These are phyloP conservation scores for Phaeosphaeria sp. DNA, from an alignment of 2,329 filamentous ascomycete species.

Conservation along the genomic window DNA sequence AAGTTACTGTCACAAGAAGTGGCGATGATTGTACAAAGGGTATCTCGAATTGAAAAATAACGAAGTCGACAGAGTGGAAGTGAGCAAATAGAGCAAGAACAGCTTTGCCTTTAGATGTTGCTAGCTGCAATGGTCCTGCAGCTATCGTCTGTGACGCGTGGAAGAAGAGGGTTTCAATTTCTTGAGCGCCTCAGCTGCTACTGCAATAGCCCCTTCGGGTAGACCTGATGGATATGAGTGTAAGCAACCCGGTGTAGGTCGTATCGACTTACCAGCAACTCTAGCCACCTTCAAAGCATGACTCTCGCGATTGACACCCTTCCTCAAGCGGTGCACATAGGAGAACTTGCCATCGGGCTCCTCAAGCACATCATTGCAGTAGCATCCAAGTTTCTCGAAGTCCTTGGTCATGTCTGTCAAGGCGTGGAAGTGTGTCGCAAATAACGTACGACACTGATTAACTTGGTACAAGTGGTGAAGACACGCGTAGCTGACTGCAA, in stretches of 20 bases:
- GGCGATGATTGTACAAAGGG: too few relatives aligned
- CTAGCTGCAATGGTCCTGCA: not conserved
- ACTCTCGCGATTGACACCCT: constrained; percentile 82
- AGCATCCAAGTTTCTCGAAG: constrained; percentile 69
- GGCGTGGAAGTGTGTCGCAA: constrained; percentile 93
- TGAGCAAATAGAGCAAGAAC: too few relatives aligned
- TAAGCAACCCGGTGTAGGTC: not conserved
- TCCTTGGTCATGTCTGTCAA: constrained; percentile 76
- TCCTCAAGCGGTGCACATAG: constrained; percentile 82
- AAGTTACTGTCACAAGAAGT: too few relatives aligned
- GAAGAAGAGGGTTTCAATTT: constrained; percentile 21
- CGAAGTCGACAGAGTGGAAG: too few relatives aligned
- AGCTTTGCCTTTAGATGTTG: too few relatives aligned
- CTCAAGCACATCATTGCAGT: constrained; percentile 90
- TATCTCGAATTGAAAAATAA: too few relatives aligned
- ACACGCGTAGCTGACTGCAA: constrained; percentile 87
- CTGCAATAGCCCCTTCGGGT: constrained; percentile 72
- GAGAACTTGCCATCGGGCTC: constrained; percentile 69
- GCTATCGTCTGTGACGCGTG: not conserved
- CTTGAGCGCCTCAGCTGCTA: constrained; percentile 67
- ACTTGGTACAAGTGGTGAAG: constrained; percentile 80
- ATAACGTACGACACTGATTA: constrained; percentile 81
- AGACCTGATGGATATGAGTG: constrained; percentile 56
- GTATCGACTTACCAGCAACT: constrained; percentile 65
- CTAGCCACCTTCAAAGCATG: constrained; percentile 95